Evolutionary conservation across 2,329 filamentous ascomycete species (phyloP), one percentile per base, ranked within the genome.

Genomic region (Calonectria crousiana): DNA sequence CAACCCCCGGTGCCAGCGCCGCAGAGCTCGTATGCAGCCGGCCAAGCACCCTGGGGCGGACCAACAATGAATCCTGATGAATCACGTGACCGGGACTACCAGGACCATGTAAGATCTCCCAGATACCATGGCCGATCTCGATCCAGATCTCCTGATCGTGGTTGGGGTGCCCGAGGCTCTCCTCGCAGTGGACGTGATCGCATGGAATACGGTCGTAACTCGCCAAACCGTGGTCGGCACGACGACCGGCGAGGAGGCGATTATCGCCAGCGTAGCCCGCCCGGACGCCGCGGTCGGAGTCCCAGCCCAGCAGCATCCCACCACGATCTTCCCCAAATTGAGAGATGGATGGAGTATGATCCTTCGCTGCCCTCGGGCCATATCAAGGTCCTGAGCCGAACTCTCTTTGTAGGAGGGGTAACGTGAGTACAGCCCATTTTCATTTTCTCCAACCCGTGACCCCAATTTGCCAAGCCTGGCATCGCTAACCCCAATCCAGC

Each of bases 351-450:
- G 74, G 93, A 96, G 64, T 94, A 91, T 85, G 97, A 99, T 84
- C 87, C 90, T 68, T 91, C 86, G 10, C 88, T 99, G 74, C 93
- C 94, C 4, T 88, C 90, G 75, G 94, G 94, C 74, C 90, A 91
- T 80, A 98, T 99, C 86, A 97, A 96, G 89, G 97, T 99, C 34
- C 89, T 97, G 73, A 98, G 96, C 85, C 93, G 97, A 81, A 99
- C 97, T 18, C 90, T 99, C 16, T 99, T 99, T 83, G 96, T 99
- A 80, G 97, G 97, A 77, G 97, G 97, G 82, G 97, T 98, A 76
- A 97, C 93, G 90, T 95, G 89, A 91, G 93, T 91, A 56, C 68
- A 69, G 68, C 73, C 47, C 49, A 72, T 41, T 69, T 47, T 47
- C 44, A 47, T 47, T 47, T 23, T 32, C 32, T 30, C 41, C 51